phyloP scores from a whole-genome alignment of 2,329 filamentous ascomycete species.

The Cladophialophora yegresii region DNA sequence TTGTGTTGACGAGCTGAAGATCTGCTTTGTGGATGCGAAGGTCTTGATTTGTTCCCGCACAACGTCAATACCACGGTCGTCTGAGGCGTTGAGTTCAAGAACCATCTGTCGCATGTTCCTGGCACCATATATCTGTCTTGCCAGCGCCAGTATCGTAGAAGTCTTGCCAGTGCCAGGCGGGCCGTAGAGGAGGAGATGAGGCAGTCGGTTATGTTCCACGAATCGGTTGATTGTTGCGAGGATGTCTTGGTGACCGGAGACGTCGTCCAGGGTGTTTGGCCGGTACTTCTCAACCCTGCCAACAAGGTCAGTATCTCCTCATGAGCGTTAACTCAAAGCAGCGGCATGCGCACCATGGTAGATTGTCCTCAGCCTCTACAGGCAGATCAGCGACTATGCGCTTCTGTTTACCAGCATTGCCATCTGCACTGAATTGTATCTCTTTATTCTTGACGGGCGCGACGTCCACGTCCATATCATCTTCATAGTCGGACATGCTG shows the following conservation, averaged over 20 bases:
- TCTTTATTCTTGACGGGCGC: constrained; percentile 51
- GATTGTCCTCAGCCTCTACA: constrained; percentile 86
- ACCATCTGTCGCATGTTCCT: constrained; percentile 98
- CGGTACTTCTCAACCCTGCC: constrained; percentile 96
- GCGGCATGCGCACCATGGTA: constrained; percentile 71
- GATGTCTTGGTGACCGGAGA: constrained; percentile 96
- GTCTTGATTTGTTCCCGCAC: constrained; percentile 99
- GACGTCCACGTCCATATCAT: constrained; percentile 70
- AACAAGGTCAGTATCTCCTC: constrained; percentile 11
- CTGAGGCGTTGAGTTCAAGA: constrained; percentile 93
- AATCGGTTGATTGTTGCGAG: constrained; percentile 98
- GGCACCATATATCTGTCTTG: constrained; percentile 85
- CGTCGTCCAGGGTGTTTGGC: constrained; percentile 82
- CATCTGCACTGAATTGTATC: constrained; percentile 72
- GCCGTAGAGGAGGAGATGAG: constrained; percentile 93
- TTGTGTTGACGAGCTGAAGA: constrained; percentile 69
- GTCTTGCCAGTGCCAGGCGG: constrained; percentile 97
- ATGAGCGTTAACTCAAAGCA: constrained; percentile 19
- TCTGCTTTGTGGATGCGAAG: constrained; percentile 87
- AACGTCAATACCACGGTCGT: constrained; percentile 96
- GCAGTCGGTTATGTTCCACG: constrained; percentile 87
- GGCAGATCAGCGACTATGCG: constrained; percentile 89
- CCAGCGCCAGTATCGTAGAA: constrained; percentile 90
- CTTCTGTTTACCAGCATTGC: constrained; percentile 76
- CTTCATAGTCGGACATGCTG: constrained; percentile 59